Conservation (phyloP, 75 land plant genomes). For the Cunninghamia lanceolata region DNA sequence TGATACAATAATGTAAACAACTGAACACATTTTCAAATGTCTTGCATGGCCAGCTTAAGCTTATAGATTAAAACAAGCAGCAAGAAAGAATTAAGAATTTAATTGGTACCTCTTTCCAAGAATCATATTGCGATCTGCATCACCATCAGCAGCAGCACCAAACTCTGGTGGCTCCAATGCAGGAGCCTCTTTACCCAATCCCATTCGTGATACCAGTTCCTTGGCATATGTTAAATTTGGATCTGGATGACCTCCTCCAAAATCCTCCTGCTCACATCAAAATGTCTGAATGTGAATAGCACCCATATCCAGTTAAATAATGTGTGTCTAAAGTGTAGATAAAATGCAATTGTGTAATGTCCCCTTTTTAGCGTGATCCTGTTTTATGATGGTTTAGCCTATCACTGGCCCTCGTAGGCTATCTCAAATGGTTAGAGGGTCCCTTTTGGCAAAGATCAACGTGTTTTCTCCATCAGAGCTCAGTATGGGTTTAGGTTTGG, state of each 20-base stretch:
- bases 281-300: neutral
- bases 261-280: slow-evolving; percentile 73
- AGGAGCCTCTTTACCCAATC: slow-evolving; percentile 70
- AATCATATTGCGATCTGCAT: slow-evolving; percentile 99
- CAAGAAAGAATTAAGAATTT: neutral
- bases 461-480: too few relatives aligned
- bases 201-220: slow-evolving; percentile 94
- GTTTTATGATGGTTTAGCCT: too few relatives aligned
- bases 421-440: too few relatives aligned
- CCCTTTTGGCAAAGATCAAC: too few relatives aligned
- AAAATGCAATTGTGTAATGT: neutral
- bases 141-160: slow-evolving; percentile 99
- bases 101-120: slow-evolving; percentile 88
- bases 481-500: too few relatives aligned
- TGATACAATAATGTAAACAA: slow-evolving; percentile 4
- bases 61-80: slow-evolving; percentile 5
- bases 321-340: neutral
- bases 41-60: neutral
- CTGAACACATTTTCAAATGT: neutral
- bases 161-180: slow-evolving; percentile 82
- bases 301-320: neutral
- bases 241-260: slow-evolving; percentile 99
- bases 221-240: slow-evolving; percentile 99
- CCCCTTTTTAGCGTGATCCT: too few relatives aligned
- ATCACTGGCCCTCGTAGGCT: too few relatives aligned